These are phyloP conservation scores for Narthecium ossifragum DNA, from an alignment of 106 monocot genomes.

Conservation along the genomic window DNA sequence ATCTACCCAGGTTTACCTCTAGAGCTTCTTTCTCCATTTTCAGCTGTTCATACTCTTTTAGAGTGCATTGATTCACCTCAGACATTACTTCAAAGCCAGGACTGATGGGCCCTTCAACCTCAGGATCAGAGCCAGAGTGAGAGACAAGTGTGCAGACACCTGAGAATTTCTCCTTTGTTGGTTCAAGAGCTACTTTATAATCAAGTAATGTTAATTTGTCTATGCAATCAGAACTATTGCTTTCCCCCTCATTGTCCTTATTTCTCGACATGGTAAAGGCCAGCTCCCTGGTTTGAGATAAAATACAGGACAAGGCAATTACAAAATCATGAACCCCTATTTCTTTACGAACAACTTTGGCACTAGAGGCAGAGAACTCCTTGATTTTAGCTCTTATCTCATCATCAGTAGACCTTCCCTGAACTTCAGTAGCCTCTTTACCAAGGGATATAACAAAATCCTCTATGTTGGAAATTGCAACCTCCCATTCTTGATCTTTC, in stretches of 20 bases:
- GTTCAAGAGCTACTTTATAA: slow-evolving; percentile 44
- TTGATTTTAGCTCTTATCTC: slow-evolving; percentile 29
- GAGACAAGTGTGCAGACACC: slow-evolving; percentile 10
- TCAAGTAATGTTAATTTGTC: slow-evolving; percentile 86
- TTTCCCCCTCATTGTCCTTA: slow-evolving; percentile 36
- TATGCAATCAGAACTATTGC: slow-evolving; percentile 49
- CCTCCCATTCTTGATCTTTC: slow-evolving; percentile 36
- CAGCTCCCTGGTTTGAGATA: slow-evolving; percentile 34
- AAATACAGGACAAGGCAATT: slow-evolving; percentile 33
- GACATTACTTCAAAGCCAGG: slow-evolving; percentile 35
- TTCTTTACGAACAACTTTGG: slow-evolving; percentile 36
- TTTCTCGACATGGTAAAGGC: slow-evolving; percentile 8
- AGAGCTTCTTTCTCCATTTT: slow-evolving; percentile 63
- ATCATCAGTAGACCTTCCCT: slow-evolving; percentile 20
- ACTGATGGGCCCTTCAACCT: slow-evolving; percentile 31
- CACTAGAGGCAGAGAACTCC: slow-evolving; percentile 48
- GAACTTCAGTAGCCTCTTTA: slow-evolving; percentile 33
- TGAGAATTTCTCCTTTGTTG: slow-evolving; percentile 23
- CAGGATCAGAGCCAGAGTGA: slow-evolving; percentile 26
- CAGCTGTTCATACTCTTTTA: slow-evolving; percentile 60
- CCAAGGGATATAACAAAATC: slow-evolving; percentile 42
- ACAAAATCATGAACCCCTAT: slow-evolving; percentile 39
- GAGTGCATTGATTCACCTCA: slow-evolving; percentile 16
- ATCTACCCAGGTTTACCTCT: slow-evolving; percentile 43
- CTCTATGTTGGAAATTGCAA: slow-evolving; percentile 51